Evolutionary conservation across 78 protist species (phyloP).

Genomic region (Emiliania huxleyi): DNA sequence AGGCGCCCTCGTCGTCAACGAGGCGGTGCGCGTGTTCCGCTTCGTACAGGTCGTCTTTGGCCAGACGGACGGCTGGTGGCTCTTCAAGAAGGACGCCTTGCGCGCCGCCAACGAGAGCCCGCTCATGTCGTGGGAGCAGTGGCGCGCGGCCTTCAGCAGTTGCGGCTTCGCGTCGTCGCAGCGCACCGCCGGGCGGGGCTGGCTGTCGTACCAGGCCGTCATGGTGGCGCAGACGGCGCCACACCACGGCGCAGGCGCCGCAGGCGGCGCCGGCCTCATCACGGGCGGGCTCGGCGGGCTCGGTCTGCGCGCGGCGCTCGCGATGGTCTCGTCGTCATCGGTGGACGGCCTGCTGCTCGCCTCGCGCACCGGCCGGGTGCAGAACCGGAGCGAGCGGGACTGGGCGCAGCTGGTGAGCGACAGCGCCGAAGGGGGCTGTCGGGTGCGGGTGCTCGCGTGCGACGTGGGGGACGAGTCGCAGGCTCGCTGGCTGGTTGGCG

Average conservation of each 20-base stretch:
- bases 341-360: background rate
- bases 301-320: background rate
- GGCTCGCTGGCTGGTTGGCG: background rate
- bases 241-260: background rate
- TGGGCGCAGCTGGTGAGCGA: background rate
- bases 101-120: background rate
- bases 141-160: background rate
- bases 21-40: background rate
- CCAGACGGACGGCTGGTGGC: background rate
- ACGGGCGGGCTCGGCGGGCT: constrained; percentile 48
- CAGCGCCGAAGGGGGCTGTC: background rate
- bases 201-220: background rate
- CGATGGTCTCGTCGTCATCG: background rate
- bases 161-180: background rate
- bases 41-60: background rate
- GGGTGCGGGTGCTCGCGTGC: background rate
- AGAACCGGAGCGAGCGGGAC: background rate
- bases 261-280: background rate
- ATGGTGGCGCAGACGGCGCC: background rate
- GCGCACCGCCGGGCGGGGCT: background rate
- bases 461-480: background rate
- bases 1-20: background rate
- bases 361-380: background rate
- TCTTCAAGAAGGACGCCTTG: background rate
- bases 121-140: background rate